Conservation (phyloP, 1,284 basidiomycete genomes). For the Sparassis latifolia region DNA sequence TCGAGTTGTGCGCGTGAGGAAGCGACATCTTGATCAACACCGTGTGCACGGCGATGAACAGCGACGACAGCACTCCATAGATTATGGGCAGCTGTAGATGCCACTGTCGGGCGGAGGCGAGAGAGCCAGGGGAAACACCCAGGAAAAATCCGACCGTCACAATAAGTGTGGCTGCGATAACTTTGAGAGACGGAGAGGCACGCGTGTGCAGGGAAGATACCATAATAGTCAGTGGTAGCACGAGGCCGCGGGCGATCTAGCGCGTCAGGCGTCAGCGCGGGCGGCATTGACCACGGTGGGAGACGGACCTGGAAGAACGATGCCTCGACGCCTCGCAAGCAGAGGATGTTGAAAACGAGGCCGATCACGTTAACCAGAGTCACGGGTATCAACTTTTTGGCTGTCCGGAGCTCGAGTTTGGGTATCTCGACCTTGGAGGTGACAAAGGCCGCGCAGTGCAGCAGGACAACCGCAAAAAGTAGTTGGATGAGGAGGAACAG, state of each 20-base stretch:
- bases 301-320: conserved; percentile 64
- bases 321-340: conserved; percentile 68
- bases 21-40: conserved; percentile 68
- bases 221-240: conserved; percentile 68
- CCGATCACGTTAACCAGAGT: conserved; percentile 64
- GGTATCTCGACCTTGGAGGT: conserved; percentile 51
- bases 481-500: conserved; percentile 67
- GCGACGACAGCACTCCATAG: conserved; percentile 63
- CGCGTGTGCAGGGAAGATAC: conserved; percentile 50
- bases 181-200: conserved; percentile 38
- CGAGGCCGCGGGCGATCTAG: conserved; percentile 73
- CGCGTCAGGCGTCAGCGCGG: neutral
- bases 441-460: conserved; percentile 45
- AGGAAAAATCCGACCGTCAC: conserved; percentile 62
- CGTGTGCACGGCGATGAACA: conserved; percentile 69
- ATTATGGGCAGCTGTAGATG: conserved; percentile 49
- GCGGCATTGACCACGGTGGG: neutral
- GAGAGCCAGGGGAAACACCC: conserved; percentile 33
- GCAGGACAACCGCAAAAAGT: conserved; percentile 57
- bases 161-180: conserved; percentile 45
- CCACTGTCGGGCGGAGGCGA: conserved; percentile 10
- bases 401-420: conserved; percentile 40
- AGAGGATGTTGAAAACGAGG: conserved; percentile 72
- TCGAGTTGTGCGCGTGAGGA: conserved; percentile 59
- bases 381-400: conserved; percentile 56